These are phyloP conservation scores for Gnomoniopsis sp. DNA, from an alignment of 2,329 filamentous ascomycete species.

Conservation along the genomic window DNA sequence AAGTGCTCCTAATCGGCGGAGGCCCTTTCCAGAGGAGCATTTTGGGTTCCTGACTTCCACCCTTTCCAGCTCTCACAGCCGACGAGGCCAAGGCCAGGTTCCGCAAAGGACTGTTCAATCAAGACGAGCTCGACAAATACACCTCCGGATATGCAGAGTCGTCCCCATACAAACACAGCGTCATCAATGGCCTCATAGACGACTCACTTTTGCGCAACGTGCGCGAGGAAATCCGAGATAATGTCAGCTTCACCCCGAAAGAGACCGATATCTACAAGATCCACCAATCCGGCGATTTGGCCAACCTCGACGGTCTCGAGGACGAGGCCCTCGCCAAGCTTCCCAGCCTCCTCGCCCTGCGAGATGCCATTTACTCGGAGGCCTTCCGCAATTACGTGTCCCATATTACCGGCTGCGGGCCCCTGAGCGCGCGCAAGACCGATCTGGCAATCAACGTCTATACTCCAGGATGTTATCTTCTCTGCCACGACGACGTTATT, in stretches of 20 bases:
- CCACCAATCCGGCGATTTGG: slow-evolving; percentile 95
- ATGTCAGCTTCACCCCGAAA: slow-evolving; percentile 95
- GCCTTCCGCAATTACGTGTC: slow-evolving; percentile 88
- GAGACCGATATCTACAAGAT: slow-evolving; percentile 99
- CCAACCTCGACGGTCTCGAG: slow-evolving; percentile 92
- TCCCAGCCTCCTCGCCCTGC: slow-evolving; percentile 85
- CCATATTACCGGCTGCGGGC: slow-evolving; percentile 78
- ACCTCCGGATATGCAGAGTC: slow-evolving; percentile 61
- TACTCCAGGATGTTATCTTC: slow-evolving; percentile 88
- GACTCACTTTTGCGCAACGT: slow-evolving; percentile 80
- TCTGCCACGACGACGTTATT: slow-evolving; percentile 98
- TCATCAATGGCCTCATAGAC: slow-evolving; percentile 79
- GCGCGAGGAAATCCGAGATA: slow-evolving; percentile 81
- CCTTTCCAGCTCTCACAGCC: slow-evolving; percentile 38
- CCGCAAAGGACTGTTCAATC: slow-evolving; percentile 62
- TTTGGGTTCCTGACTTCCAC: slow-evolving; percentile 3
- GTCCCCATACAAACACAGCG: slow-evolving; percentile 82
- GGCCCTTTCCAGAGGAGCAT: slow-evolving; percentile 6
- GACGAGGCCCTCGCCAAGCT: slow-evolving; percentile 80
- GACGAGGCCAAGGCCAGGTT: slow-evolving; percentile 58
- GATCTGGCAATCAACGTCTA: slow-evolving; percentile 99
- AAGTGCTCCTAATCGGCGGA: slow-evolving; percentile 20
- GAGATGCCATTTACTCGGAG: slow-evolving; percentile 89
- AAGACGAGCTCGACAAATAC: slow-evolving; percentile 55
- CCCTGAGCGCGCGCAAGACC: slow-evolving; percentile 87